phyloP scores from a whole-genome alignment of 495 filamentous ascomycete genomes.

The Penicillium crystallinum region DNA sequence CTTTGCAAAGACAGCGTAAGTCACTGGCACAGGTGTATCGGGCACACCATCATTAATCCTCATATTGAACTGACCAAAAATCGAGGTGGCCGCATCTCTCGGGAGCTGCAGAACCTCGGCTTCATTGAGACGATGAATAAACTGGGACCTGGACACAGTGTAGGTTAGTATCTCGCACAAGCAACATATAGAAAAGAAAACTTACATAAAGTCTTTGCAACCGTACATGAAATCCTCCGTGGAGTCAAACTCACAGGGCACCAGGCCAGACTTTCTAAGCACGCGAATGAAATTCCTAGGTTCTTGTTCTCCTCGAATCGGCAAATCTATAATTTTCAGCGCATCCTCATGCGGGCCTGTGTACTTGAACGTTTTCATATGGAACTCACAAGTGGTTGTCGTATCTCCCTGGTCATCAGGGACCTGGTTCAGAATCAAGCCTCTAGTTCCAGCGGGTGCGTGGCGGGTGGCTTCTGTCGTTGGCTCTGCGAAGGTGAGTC shows the following conservation, averaged over 20 bases:
- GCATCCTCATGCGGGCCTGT: neutral
- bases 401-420: neutral
- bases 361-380: neutral
- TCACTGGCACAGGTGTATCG: neutral
- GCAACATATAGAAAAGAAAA: neutral
- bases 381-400: neutral
- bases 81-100: neutral
- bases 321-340: neutral
- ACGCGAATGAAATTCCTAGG: neutral
- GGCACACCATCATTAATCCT: neutral
- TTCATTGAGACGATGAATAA: neutral
- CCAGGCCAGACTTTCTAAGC: neutral
- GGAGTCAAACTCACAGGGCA: neutral
- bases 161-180: neutral
- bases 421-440: neutral
- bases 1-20: neutral
- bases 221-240: neutral
- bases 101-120: neutral
- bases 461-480: neutral
- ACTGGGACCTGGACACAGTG: neutral
- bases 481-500: neutral
- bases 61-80: neutral
- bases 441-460: neutral
- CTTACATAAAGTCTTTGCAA: neutral
- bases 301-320: neutral